A percentile compares a stretch with the other conserved stretches of the same genome.
phyloP scores from a whole-genome alignment of 1,284 basidiomycete species.

The Anthracocystis panici-leucophaei region DNA sequence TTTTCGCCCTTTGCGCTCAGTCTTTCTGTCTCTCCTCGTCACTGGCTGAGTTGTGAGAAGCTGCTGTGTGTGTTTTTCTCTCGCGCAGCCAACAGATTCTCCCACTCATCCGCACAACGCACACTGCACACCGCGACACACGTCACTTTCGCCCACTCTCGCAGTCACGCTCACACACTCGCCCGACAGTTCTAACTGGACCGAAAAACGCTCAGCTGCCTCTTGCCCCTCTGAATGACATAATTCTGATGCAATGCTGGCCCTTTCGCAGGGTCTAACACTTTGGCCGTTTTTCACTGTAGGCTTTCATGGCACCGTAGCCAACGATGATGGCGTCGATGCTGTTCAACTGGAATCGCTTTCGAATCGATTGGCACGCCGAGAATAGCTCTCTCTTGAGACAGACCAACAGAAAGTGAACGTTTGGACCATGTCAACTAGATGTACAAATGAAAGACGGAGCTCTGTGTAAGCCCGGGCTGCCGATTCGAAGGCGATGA shows the following conservation, averaged over 20 bases:
- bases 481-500: neutral
- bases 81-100: neutral
- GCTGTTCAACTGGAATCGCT: no score
- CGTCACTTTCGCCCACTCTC: neutral
- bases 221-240: neutral
- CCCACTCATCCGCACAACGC: neutral
- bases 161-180: neutral
- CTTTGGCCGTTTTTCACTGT: no score
- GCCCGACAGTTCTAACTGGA: no score
- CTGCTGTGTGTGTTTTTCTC: neutral
- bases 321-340: no score
- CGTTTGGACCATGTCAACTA: neutral
- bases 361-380: no score
- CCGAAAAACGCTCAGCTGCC: neutral
- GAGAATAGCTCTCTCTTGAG: no score
- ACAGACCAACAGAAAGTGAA: no score
- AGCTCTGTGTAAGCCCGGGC: neutral
- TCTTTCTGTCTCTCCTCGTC: neutral
- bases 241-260: neutral
- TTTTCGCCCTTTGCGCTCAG: neutral
- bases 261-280: neutral
- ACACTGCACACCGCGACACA: neutral
- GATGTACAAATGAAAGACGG: slow-evolving; percentile 9
- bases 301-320: no score
- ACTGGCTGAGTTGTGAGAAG: neutral